Conservation (phyloP, 192 early-diverging fungal genomes). For the Coemansia sp. region DNA sequence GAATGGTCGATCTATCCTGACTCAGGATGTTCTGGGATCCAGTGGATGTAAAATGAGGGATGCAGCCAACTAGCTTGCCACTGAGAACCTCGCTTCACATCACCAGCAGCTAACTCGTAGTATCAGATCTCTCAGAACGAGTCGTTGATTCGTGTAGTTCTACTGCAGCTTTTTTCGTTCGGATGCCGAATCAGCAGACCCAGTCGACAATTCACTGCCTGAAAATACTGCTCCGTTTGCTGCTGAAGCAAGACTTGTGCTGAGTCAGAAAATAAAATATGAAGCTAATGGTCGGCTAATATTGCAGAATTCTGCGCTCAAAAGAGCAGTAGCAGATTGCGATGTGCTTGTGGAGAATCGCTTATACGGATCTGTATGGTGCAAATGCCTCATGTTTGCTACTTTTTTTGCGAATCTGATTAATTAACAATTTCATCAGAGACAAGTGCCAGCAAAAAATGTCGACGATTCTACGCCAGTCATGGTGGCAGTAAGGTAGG, state of each 20-base stretch:
- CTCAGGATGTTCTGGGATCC: no score
- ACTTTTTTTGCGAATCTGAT: background rate
- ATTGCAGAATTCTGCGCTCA: background rate
- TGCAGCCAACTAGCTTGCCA: no score
- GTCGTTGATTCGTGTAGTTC: no score
- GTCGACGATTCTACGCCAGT: background rate
- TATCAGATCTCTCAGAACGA: no score
- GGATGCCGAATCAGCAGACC: no score
- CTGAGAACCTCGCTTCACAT: no score
- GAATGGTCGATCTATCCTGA: no score
- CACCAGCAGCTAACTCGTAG: background rate
- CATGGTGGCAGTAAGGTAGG: background rate
- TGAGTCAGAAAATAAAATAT: no score
- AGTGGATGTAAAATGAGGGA: no score
- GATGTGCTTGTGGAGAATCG: background rate
- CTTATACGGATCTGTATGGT: background rate
- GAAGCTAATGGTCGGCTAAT: background rate
- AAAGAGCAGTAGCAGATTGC: background rate
- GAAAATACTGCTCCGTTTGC: background rate
- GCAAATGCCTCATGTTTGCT: background rate
- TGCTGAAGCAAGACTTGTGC: background rate
- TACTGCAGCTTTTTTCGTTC: no score
- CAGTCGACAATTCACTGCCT: background rate
- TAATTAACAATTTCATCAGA: background rate
- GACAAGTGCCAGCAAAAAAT: background rate